phyloP scores from a whole-genome alignment of 257 asterid species.

The Thymus quinquecostatus region DNA sequence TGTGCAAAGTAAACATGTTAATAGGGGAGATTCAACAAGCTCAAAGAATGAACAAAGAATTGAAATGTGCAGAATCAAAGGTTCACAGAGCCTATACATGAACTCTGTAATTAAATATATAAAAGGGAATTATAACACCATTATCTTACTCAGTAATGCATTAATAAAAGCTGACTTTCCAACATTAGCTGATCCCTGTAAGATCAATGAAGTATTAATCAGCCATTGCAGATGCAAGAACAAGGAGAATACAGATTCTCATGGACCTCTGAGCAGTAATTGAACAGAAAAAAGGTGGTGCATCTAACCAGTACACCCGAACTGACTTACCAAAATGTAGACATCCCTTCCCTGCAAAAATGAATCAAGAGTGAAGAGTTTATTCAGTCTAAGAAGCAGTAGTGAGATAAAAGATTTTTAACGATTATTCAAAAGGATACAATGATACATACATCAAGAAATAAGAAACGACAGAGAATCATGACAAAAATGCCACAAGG shows the following conservation, averaged over 20 bases:
- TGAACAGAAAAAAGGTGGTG: slow-evolving; percentile 6
- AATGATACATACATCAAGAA: not conserved
- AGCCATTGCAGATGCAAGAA: slow-evolving; percentile 13
- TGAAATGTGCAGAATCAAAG: slow-evolving; percentile 4
- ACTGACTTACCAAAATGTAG: slow-evolving; percentile 79
- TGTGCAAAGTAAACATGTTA: slow-evolving; percentile 2
- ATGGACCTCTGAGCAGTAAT: slow-evolving; percentile 6
- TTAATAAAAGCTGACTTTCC: slow-evolving; percentile 98
- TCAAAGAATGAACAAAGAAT: not conserved
- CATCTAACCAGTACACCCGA: slow-evolving; percentile 12
- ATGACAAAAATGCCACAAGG: slow-evolving; percentile 20
- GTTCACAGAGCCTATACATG: slow-evolving; percentile 11
- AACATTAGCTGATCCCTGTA: slow-evolving; percentile 96
- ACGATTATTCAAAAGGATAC: not conserved
- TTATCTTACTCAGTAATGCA: slow-evolving; percentile 82
- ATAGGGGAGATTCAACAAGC: slow-evolving; percentile 25
- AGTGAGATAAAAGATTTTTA: slow-evolving; percentile 16
- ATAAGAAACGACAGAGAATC: slow-evolving; percentile 7
- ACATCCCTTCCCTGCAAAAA: slow-evolving; percentile 90
- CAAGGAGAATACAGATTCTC: not conserved
- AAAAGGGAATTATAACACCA: slow-evolving; percentile 23
- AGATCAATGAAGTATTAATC: slow-evolving; percentile 32
- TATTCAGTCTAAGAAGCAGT: slow-evolving; percentile 27
- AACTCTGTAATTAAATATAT: slow-evolving; percentile 8
- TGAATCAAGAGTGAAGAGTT: slow-evolving; percentile 33